Evolutionary conservation across 768 basidiomycete genomes (phyloP).

Genomic region (Serendipita sp.): DNA sequence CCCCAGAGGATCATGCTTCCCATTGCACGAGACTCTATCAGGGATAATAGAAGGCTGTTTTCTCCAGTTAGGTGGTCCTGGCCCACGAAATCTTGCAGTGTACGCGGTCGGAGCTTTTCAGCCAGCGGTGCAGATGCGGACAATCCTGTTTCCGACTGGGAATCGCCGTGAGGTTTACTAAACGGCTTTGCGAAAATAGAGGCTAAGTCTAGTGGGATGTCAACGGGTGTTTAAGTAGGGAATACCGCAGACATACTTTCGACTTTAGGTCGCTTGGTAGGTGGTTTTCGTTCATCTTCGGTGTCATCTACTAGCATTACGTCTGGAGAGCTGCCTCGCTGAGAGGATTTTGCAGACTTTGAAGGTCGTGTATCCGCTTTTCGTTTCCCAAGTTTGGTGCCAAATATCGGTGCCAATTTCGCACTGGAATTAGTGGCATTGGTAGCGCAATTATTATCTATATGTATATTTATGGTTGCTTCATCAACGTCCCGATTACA

Average conservation of each 20-base stretch:
- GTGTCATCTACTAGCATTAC: constrained; percentile 12
- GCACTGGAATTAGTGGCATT: constrained; percentile 7
- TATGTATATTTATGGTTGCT: constrained; percentile 31
- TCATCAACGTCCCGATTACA: constrained; percentile 29
- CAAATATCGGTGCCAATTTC: constrained; percentile 6
- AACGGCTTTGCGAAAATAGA: constrained; percentile 9
- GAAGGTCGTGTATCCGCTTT: constrained; percentile 17
- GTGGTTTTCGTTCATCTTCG: background rate
- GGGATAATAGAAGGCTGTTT: constrained; percentile 37
- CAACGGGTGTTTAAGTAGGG: background rate
- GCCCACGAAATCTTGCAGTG: constrained; percentile 52
- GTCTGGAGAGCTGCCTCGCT: constrained; percentile 13
- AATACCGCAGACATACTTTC: constrained; percentile 9
- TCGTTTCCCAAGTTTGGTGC: constrained; percentile 10
- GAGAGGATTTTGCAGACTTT: constrained; percentile 27
- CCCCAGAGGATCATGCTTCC: constrained; percentile 62
- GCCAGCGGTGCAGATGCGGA: constrained; percentile 40
- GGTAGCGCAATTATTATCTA: constrained; percentile 31
- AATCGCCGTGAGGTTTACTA: constrained; percentile 15
- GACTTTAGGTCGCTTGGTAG: constrained; percentile 10
- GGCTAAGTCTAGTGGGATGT: background rate
- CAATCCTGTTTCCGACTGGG: constrained; percentile 12
- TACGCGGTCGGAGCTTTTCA: constrained; percentile 51
- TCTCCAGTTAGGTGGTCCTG: constrained; percentile 46
- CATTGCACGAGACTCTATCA: constrained; percentile 30